Evolutionary conservation across 1,139 yeast genomes (phyloP), one percentile per base, ranked within the genome.

Genomic region (Sugiyamaella sp.): DNA sequence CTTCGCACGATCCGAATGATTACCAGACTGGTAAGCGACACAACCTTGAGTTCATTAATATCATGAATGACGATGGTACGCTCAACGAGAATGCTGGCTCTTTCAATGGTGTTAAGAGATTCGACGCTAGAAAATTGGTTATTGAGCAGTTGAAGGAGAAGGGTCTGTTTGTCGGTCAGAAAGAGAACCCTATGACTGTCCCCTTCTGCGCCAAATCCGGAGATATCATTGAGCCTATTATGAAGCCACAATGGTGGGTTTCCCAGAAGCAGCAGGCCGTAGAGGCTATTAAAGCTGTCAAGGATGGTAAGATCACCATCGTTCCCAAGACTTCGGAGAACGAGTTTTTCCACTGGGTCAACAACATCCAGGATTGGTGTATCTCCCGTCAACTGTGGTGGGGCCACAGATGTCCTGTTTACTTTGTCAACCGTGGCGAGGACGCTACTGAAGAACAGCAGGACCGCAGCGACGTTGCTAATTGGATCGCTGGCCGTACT

Each of bases 191-290:
- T 73, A 93, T 93, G 99, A 79, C 91, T 29, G 84, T 93, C 60
- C 99, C 99, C 63, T 74, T 81, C 51, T 93, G 99, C 75, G 88
- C 95, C 45, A 87, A 97, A 80, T 89, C 97, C 24, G 97, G 97
- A 62, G 99, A 93, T 74, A 78, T 93, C 62, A 91, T 93, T 68
- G 99, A 93, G 77, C 99, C 99, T 53, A 77, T 89, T 67, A 80
- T 93, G 75, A 93, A 93, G 76, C 99, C 99, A 58, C 99, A 93
- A 78, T 93, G 99, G 99, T 93, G 98, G 97, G 98, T 93, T 62
- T 78, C 87, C 58, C 97, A 91, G 76, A 79, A 80, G 68, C 88
- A 85, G 56, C 89, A 89, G 89, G 99, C 99, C 52, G 77, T 80
- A 64, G 90, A 80, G 60, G 97, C 97, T 58, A 85, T 91, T 63